Conservation (phyloP, 768 basidiomycete genomes). For the Suillus occidentalis region DNA sequence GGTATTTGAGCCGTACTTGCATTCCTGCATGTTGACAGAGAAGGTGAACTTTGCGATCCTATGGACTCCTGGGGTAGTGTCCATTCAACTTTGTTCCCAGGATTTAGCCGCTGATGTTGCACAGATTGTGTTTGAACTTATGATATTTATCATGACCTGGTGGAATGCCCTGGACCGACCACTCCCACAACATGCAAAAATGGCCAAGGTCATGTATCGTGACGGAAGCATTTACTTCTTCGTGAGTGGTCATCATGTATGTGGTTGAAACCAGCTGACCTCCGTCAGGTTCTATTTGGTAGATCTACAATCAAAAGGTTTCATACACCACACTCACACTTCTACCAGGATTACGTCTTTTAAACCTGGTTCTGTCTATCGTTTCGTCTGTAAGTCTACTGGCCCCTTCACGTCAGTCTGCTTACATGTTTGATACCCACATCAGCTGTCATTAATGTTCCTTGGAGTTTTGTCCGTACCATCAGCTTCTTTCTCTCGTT, state of each 20-base stretch:
- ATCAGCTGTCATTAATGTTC: constrained; percentile 20
- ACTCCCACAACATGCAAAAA: constrained; percentile 12
- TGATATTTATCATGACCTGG: constrained; percentile 28
- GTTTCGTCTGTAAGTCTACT: constrained; percentile 22
- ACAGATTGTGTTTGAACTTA: constrained; percentile 31
- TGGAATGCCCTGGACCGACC: constrained; percentile 34
- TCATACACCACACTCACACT: neutral
- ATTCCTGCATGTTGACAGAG: constrained; percentile 20
- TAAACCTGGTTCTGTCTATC: constrained; percentile 23
- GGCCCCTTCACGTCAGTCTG: neutral
- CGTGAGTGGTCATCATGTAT: constrained; percentile 14
- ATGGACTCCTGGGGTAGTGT: constrained; percentile 31
- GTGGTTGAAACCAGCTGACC: constrained; percentile 1
- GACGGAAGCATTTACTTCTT: constrained; percentile 30
- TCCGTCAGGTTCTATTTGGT: constrained; percentile 27
- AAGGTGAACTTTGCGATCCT: constrained; percentile 25
- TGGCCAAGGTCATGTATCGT: constrained; percentile 29
- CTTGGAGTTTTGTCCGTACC: constrained; percentile 23
- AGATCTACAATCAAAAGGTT: neutral
- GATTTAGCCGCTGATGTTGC: neutral
- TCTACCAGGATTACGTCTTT: constrained; percentile 19
- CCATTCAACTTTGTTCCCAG: neutral
- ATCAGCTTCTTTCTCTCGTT: neutral
- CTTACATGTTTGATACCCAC: neutral
- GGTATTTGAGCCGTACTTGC: constrained; percentile 11